A percentile compares a stretch with the other conserved stretches of the same genome.
Evolutionary conservation across 805 yeast species (phyloP).

Genomic region (Ascoidea tarda): DNA sequence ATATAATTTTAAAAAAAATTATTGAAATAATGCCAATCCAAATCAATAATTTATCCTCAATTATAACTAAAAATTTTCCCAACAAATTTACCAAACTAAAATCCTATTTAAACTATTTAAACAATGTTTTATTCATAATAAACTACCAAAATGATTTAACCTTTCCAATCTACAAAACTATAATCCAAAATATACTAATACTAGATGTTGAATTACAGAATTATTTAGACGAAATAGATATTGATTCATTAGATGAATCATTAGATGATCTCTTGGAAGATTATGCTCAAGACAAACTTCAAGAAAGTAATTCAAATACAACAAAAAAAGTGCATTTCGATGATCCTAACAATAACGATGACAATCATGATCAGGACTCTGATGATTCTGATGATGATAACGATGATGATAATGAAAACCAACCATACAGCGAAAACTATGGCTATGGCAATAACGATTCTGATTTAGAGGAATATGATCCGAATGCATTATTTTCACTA

Average conservation of each 20-base stretch:
- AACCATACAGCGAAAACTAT: constrained; percentile 17
- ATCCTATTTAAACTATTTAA: constrained; percentile 46
- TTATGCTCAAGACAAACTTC: constrained; percentile 19
- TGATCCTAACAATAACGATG: constrained; percentile 17
- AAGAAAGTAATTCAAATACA: constrained; percentile 12
- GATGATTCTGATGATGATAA: constrained; percentile 19
- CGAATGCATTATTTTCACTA: constrained; percentile 28
- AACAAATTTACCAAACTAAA: constrained; percentile 52
- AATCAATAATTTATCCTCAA: constrained; percentile 43
- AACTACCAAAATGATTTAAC: constrained; percentile 68
- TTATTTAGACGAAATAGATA: constrained; percentile 68
- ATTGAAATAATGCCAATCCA: constrained; percentile 73
- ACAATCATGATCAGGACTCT: constrained; percentile 17
- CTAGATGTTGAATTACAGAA: constrained; percentile 88
- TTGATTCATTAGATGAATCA: constrained; percentile 34
- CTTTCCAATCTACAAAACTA: constrained; percentile 62
- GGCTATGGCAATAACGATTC: constrained; percentile 16
- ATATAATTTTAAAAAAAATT: constrained; percentile 49
- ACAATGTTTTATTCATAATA: constrained; percentile 44
- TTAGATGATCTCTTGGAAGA: constrained; percentile 20
- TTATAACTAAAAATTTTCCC: constrained; percentile 55
- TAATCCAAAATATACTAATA: constrained; percentile 69
- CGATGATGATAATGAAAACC: constrained; percentile 18
- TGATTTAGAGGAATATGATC: constrained; percentile 21
- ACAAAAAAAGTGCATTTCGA: constrained; percentile 11